These are phyloP conservation scores for Kodamaea plutei DNA, from an alignment of 1,139 yeast species.

Conservation along the genomic window DNA sequence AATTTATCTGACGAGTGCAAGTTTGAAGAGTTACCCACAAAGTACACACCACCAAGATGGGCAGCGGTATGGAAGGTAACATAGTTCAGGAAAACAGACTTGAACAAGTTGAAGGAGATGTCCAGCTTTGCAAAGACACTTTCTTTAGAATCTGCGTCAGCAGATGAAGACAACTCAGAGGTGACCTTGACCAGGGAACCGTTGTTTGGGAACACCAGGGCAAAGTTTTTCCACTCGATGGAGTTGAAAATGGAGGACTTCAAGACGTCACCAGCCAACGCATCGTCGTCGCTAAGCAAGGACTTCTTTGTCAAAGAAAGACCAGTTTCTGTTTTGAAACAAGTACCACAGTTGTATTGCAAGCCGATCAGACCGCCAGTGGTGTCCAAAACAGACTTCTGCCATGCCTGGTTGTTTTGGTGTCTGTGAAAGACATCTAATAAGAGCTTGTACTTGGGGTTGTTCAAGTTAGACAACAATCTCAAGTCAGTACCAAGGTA, in stretches of 20 bases:
- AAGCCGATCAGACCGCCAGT: constrained; percentile 46
- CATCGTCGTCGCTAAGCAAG: constrained; percentile 38
- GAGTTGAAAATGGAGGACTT: constrained; percentile 33
- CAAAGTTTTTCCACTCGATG: constrained; percentile 22
- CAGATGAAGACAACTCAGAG: constrained; percentile 32
- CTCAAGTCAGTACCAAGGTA: constrained; percentile 34
- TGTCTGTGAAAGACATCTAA: constrained; percentile 33
- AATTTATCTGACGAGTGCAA: constrained; percentile 47
- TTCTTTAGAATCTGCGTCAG: constrained; percentile 20
- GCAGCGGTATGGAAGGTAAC: constrained; percentile 35
- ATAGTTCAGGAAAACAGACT: constrained; percentile 33
- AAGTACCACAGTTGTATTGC: constrained; percentile 20
- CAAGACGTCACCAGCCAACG: constrained; percentile 32
- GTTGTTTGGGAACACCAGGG: constrained; percentile 29
- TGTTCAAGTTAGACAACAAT: constrained; percentile 34
- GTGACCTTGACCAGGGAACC: constrained; percentile 24
- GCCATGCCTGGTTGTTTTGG: constrained; percentile 41
- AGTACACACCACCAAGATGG: constrained; percentile 34
- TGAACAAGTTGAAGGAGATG: constrained; percentile 27
- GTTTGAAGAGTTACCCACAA: constrained; percentile 15
- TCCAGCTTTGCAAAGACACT: constrained; percentile 27
- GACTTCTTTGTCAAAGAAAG: constrained; percentile 40
- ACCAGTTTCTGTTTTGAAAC: constrained; percentile 31
- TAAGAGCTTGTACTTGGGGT: constrained; percentile 39
- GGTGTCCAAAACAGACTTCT: constrained; percentile 28